A percentile compares a stretch with the other conserved stretches of the same genome.
Evolutionary conservation across 2,329 filamentous ascomycete species (phyloP).

Genomic region (Nothophaeocryptopus gaeumannii): DNA sequence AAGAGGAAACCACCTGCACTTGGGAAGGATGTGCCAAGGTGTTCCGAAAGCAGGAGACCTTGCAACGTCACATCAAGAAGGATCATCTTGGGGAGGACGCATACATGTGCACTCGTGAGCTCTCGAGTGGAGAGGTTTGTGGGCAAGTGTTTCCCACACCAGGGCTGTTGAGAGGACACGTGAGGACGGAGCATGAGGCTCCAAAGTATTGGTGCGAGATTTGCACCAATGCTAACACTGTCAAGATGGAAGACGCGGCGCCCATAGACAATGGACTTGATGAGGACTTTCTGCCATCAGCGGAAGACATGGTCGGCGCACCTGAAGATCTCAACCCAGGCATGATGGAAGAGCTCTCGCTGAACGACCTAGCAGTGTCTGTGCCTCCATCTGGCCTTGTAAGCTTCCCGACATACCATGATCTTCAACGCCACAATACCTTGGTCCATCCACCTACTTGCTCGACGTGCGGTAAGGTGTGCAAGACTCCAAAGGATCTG

Average conservation of each 20-base stretch:
- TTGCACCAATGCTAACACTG: conserved; percentile 50
- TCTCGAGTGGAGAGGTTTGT: conserved; percentile 57
- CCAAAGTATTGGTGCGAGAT: conserved; percentile 72
- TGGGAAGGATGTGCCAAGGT: conserved; percentile 69
- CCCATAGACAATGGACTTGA: conserved; percentile 21
- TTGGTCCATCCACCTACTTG: conserved; percentile 71
- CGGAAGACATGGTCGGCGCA: conserved; percentile 14
- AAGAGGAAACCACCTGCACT: conserved; percentile 51
- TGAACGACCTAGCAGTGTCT: conserved; percentile 31
- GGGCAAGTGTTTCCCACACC: conserved; percentile 69
- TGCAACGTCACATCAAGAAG: conserved; percentile 76
- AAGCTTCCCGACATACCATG: conserved; percentile 66
- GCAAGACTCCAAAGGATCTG: conserved; percentile 63
- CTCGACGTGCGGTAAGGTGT: conserved; percentile 68
- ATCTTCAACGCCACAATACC: conserved; percentile 71
- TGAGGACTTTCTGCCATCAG: conserved; percentile 20
- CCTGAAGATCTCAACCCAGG: conserved; percentile 13
- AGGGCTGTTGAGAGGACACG: conserved; percentile 68
- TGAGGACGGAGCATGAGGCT: conserved; percentile 64
- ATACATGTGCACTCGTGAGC: conserved; percentile 63
- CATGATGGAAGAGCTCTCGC: conserved; percentile 17
- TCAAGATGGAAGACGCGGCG: conserved; percentile 3
- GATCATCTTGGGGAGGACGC: conserved; percentile 71
- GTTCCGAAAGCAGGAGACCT: conserved; percentile 83
- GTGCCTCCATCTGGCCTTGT: conserved; percentile 14